Percentiles rank a stretch among this genome's conserved stretches.
phyloP scores from a whole-genome alignment of 257 asterid species.

The Ballota nigra region DNA sequence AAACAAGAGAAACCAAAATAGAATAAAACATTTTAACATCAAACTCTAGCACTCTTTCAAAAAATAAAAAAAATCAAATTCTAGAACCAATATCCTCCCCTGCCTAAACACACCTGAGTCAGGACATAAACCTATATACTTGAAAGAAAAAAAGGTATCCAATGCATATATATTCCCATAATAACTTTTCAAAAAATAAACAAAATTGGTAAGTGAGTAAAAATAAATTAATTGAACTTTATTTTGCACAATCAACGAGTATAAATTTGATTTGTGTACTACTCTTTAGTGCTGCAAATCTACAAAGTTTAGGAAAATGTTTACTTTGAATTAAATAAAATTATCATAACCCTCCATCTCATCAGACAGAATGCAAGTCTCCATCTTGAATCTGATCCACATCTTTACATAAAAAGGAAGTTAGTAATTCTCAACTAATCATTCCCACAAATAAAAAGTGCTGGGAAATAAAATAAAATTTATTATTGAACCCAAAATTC shows the following conservation, averaged over 20 bases:
- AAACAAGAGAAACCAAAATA: background rate
- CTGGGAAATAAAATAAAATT: no score
- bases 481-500: background rate
- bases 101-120: background rate
- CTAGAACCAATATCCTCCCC: background rate
- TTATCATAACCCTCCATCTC: background rate
- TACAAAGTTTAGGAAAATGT: background rate
- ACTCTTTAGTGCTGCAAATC: background rate
- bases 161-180: background rate
- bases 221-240: no score
- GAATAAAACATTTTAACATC: no score
- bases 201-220: background rate
- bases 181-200: no score
- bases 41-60: no score
- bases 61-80: no score
- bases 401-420: background rate
- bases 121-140: background rate
- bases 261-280: background rate
- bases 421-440: background rate
- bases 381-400: background rate
- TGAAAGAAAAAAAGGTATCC: background rate
- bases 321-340: no score
- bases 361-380: background rate
- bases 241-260: no score
- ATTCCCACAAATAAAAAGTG: no score